Conservation (phyloP, 352 stramenopile genomes). For the Phytophthora boehmeriae region DNA sequence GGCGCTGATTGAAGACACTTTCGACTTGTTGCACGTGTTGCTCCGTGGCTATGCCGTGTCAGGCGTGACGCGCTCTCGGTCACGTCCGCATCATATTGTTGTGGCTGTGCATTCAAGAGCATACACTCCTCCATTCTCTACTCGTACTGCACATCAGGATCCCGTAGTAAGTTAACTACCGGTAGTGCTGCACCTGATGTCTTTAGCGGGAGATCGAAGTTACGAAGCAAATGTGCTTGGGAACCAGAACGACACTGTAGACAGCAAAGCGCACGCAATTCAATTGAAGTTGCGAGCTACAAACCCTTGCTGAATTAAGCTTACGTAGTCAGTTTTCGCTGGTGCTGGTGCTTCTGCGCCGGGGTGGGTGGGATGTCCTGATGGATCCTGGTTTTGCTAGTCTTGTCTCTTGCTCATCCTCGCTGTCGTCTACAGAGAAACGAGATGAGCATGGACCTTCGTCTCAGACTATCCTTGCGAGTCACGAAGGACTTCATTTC, state of each 20-base stretch:
- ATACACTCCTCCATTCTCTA: too few species aligned
- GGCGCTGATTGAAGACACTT: too few species aligned
- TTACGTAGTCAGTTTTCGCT: not conserved
- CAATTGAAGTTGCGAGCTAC: not conserved
- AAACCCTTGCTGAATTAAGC: too few species aligned
- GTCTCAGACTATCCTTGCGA: not conserved
- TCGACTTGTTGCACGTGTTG: too few species aligned
- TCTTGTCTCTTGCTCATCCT: constrained; percentile 13
- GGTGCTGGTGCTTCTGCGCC: constrained; percentile 7
- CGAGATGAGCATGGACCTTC: constrained; percentile 6
- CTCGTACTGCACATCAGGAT: too few species aligned
- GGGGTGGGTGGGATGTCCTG: constrained; percentile 13
- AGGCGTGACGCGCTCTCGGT: not conserved
- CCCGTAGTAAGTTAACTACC: too few species aligned
- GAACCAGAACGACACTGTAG: too few species aligned
- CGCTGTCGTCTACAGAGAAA: constrained; percentile 1
- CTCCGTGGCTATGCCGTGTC: too few species aligned
- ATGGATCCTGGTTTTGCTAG: constrained; percentile 20
- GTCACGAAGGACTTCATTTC: constrained; percentile 18
- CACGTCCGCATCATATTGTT: constrained; percentile 1
- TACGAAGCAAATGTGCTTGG: too few species aligned
- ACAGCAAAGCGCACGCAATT: not conserved
- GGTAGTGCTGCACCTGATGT: too few species aligned
- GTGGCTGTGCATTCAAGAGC: too few species aligned
- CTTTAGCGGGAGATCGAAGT: too few species aligned